Base-by-base conservation (phyloP, 768 basidiomycete genomes). In the Boletus rubescentipes region DNA sequence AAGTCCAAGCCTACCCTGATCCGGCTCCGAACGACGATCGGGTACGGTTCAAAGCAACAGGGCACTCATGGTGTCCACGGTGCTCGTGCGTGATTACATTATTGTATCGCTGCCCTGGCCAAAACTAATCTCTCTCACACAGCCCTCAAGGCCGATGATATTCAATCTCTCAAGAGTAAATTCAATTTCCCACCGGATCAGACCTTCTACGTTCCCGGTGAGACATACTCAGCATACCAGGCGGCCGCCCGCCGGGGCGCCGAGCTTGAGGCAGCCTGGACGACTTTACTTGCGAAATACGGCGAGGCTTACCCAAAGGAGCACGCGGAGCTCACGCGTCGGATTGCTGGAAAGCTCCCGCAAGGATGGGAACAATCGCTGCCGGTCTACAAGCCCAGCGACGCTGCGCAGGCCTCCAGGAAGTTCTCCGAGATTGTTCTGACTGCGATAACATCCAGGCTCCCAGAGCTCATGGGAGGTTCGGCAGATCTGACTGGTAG, bases 51-150 rank as follows among this genome's bases (percentile, higher is more conserved):
- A 32, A 91, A 90, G 77, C 81, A 85, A 67, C 88, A 93, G 71
- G 95, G 95, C 57, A 93, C 93, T 9, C 93, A 96, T 66, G 91
- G 91, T 62, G 92, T 97, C 57, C 95, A 98, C 72, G 94, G 95
- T 61, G 71, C 93, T 73, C 93, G 91, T 94, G 67, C 67, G 92
- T 84, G 23, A 38, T 15, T 51, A 9, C 11, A 30, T 49, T n/a
- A 31, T 55, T 37, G 12, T 26, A 29, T 31, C 21, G 18, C 42
- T n/a, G 49, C 51, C 36, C 23, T n/a, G 18, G 14, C 50, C 20
- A 49, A 51, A 55, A 51, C 30, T 54, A 37, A 59, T 35, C 48
- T 40, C 26, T 26, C 23, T 47, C 35, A 12, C 54, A 36, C 62
- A 93, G 92, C 95, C 45, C 81, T 97, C 64, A 96, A 96, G 82